Conservation (phyloP, 2,329 filamentous ascomycete genomes). For the Colletotrichum tofieldiae region DNA sequence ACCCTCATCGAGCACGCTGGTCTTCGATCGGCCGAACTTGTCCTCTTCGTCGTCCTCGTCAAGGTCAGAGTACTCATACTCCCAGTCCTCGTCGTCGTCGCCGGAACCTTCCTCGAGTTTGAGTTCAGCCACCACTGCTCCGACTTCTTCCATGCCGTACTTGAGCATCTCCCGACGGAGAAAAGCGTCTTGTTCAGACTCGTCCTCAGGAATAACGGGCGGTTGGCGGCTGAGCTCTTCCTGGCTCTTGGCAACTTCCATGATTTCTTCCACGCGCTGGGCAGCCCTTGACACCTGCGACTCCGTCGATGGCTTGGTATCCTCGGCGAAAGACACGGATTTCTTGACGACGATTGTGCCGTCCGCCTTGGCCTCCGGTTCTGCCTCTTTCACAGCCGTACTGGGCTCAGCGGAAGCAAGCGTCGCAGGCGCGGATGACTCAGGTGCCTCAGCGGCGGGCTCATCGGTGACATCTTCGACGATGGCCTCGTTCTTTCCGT, state of each 20-base stretch:
- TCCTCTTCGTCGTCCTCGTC: constrained; percentile 80
- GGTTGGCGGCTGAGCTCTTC: constrained; percentile 62
- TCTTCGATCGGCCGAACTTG: constrained; percentile 81
- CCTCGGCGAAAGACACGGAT: constrained; percentile 74
- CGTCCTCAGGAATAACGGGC: constrained; percentile 79
- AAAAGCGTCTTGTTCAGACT: constrained; percentile 84
- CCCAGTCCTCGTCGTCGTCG: constrained; percentile 66
- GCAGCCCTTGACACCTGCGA: constrained; percentile 58
- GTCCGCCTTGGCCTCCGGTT: constrained; percentile 14
- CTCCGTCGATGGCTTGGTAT: constrained; percentile 67
- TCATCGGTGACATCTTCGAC: constrained; percentile 42
- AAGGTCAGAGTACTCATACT: constrained; percentile 66
- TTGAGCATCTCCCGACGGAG: constrained; percentile 90
- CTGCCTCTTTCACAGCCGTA: neutral
- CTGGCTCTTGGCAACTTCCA: constrained; percentile 70
- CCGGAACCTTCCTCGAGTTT: constrained; percentile 81
- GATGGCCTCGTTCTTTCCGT: constrained; percentile 22
- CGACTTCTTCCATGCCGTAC: constrained; percentile 91
- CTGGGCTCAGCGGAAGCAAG: neutral
- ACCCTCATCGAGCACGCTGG: constrained; percentile 77
- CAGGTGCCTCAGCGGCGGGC: neutral
- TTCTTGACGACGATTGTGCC: constrained; percentile 60
- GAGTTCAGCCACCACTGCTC: constrained; percentile 92
- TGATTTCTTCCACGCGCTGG: constrained; percentile 69
- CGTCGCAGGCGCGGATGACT: neutral